Base-by-base conservation (phyloP, 225 moss, liverwort and hornwort species). In the Sphagnum tenellum region DNA sequence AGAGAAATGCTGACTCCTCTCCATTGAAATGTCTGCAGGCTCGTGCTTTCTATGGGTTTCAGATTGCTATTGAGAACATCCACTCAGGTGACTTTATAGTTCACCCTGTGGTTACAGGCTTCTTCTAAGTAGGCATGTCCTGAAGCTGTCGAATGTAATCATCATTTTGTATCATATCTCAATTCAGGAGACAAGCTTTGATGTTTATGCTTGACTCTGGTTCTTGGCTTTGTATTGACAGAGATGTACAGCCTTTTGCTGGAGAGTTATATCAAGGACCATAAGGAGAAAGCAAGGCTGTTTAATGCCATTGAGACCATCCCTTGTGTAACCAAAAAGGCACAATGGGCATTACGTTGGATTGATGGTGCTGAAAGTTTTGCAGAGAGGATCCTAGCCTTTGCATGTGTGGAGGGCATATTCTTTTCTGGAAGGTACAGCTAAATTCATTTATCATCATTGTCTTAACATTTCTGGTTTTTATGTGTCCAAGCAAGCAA, bases 11-110 rank as follows among this genome's bases (percentile, higher is more conserved):
- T 29, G 29, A 29, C 29, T 29, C 29, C 29, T 29, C 29, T 29
- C 29, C 29, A 29, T 29, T 29, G 29, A 29, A 29, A 29, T 29
- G 29, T 29, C 29, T 29, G 29, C 29, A 29, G 29, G 29, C 29
- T 29, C 51, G 54, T 12, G 54, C 45, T 2, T 67, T 67, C 56
- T 67, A 67, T 48, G 67, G 67, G n/a, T 67, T 67, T 55, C 67
- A 67, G 12, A 67, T 67, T 29, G 47, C 47, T 8, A 67, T 67
- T 10, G 56, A 67, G 45, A 67, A 67, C 56, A 67, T 67, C 46
- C 67, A 67, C 46, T 67, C 67, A 45, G 67, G 29, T 29, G 29
- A 29, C 29, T 29, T 29, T 29, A 29, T 29, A 1, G 29, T 29
- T 29, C 29, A 29, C 29, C 29, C 29, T 29, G 29, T 29, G 29